Evolutionary conservation across 805 yeast species (phyloP).

Genomic region (Kodamaea neixiangensis): DNA sequence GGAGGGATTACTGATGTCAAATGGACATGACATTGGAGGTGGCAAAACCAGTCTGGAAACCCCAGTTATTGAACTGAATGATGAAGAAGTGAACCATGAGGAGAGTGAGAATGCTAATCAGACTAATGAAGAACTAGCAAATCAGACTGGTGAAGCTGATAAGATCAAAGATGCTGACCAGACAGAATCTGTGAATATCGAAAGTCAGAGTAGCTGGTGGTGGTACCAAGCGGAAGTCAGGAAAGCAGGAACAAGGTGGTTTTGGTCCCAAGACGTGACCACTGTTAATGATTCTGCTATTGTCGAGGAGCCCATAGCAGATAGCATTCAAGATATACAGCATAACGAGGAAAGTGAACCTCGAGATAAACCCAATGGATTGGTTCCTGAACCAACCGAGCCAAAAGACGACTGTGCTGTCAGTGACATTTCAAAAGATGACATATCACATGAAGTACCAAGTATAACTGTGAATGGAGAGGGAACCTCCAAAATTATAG

Average conservation of each 20-base stretch:
- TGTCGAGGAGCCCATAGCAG: neutral
- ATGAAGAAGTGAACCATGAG: neutral
- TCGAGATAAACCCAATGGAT: neutral
- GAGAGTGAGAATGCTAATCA: neutral
- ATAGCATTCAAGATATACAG: neutral
- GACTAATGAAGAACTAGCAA: neutral
- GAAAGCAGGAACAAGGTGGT: conserved; percentile 1
- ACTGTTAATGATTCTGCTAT: neutral
- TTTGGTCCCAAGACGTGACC: neutral
- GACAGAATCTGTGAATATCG: too few relatives aligned
- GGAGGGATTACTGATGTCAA: neutral
- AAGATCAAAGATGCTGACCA: too few relatives aligned
- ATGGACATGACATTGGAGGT: neutral
- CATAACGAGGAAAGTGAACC: neutral
- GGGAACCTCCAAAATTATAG: neutral
- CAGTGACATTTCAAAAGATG: neutral
- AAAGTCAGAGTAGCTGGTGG: neutral
- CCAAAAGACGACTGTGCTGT: neutral
- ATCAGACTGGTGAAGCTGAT: neutral
- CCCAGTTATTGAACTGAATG: neutral
- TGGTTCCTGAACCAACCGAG: neutral
- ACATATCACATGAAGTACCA: neutral
- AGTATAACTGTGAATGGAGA: neutral
- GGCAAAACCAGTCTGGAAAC: neutral
- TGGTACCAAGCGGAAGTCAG: neutral